Evolutionary conservation across 2,329 filamentous ascomycete species (phyloP).

Genomic region (Stagonosporopsis chrysanthemi): DNA sequence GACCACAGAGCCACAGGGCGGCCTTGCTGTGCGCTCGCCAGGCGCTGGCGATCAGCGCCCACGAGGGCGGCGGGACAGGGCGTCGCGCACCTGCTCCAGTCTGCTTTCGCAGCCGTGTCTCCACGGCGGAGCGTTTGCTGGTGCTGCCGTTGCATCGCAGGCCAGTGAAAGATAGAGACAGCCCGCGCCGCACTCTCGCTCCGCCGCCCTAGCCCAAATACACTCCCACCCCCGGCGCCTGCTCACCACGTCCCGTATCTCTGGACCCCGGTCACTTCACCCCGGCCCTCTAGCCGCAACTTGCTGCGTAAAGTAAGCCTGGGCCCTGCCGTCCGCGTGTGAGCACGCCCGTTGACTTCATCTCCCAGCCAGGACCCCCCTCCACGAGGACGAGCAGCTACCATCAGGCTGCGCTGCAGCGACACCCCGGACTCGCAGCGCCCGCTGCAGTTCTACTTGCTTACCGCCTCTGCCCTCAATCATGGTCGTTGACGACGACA

Average conservation of each 20-base stretch:
- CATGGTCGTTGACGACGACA: slow-evolving; percentile 47
- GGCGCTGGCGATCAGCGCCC: slow-evolving; percentile 4
- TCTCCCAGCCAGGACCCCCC: slow-evolving; percentile 9
- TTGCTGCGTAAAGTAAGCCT: slow-evolving; percentile 14
- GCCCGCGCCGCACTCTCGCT: slow-evolving; percentile 5
- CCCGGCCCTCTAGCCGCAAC: slow-evolving; percentile 4
- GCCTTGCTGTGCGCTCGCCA: background rate
- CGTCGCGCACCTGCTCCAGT: slow-evolving; percentile 9
- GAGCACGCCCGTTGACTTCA: slow-evolving; percentile 10
- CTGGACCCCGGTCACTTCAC: slow-evolving; percentile 12
- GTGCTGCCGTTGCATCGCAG: slow-evolving; percentile 14
- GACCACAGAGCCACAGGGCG: slow-evolving; percentile 19
- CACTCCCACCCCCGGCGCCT: slow-evolving; percentile 9
- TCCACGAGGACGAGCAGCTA: slow-evolving; percentile 11
- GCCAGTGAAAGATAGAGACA: slow-evolving; percentile 14
- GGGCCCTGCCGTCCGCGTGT: slow-evolving; percentile 12
- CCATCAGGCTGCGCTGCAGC: slow-evolving; percentile 21
- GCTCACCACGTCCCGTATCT: slow-evolving; percentile 15
- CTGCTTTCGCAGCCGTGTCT: slow-evolving; percentile 9
- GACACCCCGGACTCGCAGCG: slow-evolving; percentile 30
- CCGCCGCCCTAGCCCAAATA: slow-evolving; percentile 14
- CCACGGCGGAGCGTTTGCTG: slow-evolving; percentile 11
- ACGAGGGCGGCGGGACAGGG: slow-evolving; percentile 15
- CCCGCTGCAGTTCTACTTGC: slow-evolving; percentile 26
- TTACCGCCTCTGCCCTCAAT: slow-evolving; percentile 3